Percentiles rank a stretch among this genome's conserved stretches.
Evolutionary conservation across 176 grass and related monocot species (phyloP).

Genomic region (Eleusine coracana): DNA sequence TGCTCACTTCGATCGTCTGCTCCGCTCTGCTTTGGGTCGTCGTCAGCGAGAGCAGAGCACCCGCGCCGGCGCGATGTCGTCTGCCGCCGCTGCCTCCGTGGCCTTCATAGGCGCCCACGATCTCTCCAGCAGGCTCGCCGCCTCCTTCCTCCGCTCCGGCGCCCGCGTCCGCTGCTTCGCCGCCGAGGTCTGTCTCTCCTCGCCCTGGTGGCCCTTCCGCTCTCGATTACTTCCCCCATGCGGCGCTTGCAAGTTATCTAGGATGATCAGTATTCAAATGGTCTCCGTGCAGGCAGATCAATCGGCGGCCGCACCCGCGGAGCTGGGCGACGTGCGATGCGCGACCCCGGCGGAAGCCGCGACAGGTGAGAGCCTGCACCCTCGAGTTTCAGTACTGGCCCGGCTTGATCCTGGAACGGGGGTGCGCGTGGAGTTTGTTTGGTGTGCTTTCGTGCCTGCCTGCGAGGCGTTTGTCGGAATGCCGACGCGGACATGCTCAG

Average conservation of each 20-base stretch:
- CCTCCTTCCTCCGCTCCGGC: conserved; percentile 65
- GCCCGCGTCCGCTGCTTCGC: conserved; percentile 56
- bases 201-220: not conserved
- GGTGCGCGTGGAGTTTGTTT: not conserved
- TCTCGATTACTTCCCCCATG: not conserved
- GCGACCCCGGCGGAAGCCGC: conserved; percentile 51
- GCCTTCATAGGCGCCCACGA: conserved; percentile 71
- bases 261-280: not conserved
- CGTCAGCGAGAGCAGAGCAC: conserved; percentile 39
- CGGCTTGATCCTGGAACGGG: not conserved
- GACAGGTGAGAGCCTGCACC: conserved; percentile 45
- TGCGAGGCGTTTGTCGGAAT: conserved; percentile 33
- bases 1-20: conserved; percentile 14
- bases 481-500: not conserved
- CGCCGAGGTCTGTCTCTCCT: conserved; percentile 33
- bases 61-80: conserved; percentile 44
- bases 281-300: conserved; percentile 41
- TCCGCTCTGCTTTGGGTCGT: conserved; percentile 37
- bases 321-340: conserved; percentile 47
- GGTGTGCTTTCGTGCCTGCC: not conserved
- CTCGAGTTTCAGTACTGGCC: conserved; percentile 14
- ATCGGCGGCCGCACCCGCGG: conserved; percentile 29
- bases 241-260: not conserved
- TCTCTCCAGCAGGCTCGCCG: conserved; percentile 52
- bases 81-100: conserved; percentile 29